Conservation (phyloP, 331 rosid genomes). For the Arachis monticola region DNA sequence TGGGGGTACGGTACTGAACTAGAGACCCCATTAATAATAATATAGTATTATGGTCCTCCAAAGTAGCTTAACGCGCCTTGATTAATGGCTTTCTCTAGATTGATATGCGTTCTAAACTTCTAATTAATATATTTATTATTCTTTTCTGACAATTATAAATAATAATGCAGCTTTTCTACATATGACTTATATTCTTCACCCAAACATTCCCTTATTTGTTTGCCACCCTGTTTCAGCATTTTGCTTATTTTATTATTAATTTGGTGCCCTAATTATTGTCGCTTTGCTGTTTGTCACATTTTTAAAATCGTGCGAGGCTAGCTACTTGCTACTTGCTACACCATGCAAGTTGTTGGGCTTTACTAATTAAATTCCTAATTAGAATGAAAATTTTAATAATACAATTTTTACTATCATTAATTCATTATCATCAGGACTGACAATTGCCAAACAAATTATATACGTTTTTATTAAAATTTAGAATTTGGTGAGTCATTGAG, state of each 20-base stretch:
- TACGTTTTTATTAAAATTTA: conserved; percentile 42
- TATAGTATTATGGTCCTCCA: conserved; percentile 36
- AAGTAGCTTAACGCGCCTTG: conserved; percentile 46
- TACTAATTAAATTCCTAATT: neutral
- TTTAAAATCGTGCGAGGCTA: conserved; percentile 42
- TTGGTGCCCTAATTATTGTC: conserved; percentile 36
- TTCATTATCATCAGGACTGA: conserved; percentile 36
- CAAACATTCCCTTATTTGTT: conserved; percentile 46
- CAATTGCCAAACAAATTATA: conserved; percentile 34
- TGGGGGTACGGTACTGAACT: conserved; percentile 28
- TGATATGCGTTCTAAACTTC: conserved; percentile 7
- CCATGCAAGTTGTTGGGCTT: conserved; percentile 31
- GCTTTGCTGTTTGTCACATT: conserved; percentile 30
- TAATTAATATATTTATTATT: neutral
- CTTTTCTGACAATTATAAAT: conserved; percentile 34
- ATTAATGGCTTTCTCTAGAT: conserved; percentile 57
- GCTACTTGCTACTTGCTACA: conserved; percentile 38
- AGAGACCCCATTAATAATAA: conserved; percentile 43
- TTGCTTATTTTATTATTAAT: conserved; percentile 33
- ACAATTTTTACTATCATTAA: conserved; percentile 40
- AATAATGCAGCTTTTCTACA: conserved; percentile 14
- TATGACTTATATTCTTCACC: conserved; percentile 33
- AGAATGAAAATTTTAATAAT: no score
- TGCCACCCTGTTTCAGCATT: conserved; percentile 35
- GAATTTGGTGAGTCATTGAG: conserved; percentile 37